Conservation (phyloP, 805 yeast species). For the Kuraishia piskuri region DNA sequence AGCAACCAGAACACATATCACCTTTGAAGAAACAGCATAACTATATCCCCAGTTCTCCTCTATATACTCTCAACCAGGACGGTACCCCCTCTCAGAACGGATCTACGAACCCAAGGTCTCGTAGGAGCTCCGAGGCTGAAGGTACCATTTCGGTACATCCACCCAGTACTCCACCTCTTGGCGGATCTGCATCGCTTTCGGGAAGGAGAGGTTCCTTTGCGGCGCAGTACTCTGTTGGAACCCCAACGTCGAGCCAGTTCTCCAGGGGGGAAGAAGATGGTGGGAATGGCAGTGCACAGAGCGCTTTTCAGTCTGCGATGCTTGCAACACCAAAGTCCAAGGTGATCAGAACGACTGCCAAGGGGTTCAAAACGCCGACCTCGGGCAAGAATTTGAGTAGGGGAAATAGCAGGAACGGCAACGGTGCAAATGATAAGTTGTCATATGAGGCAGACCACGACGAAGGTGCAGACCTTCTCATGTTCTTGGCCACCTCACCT, state of each 20-base stretch:
- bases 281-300: conserved; percentile 10
- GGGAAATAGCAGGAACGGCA: background rate
- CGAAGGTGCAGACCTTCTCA: conserved; percentile 76
- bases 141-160: background rate
- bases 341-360: conserved; percentile 3
- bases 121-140: background rate
- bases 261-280: background rate
- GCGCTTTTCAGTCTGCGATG: conserved; percentile 15
- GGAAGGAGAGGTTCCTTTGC: background rate
- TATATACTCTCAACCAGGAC: conserved; percentile 1
- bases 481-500: conserved; percentile 52
- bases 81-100: background rate
- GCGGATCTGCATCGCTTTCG: background rate
- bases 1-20: conserved; percentile 8
- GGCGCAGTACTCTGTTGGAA: background rate
- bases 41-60: conserved; percentile 9
- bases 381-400: conserved; percentile 3
- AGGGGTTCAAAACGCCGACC: conserved; percentile 22
- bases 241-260: background rate
- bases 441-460: conserved; percentile 17
- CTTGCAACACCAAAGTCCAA: conserved; percentile 23
- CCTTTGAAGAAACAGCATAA: conserved; percentile 10
- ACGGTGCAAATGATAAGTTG: background rate
- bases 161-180: background rate
- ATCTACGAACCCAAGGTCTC: background rate